These are phyloP conservation scores for Podila verticillata DNA, from an alignment of 192 early-diverging fungal genomes.

Conservation along the genomic window DNA sequence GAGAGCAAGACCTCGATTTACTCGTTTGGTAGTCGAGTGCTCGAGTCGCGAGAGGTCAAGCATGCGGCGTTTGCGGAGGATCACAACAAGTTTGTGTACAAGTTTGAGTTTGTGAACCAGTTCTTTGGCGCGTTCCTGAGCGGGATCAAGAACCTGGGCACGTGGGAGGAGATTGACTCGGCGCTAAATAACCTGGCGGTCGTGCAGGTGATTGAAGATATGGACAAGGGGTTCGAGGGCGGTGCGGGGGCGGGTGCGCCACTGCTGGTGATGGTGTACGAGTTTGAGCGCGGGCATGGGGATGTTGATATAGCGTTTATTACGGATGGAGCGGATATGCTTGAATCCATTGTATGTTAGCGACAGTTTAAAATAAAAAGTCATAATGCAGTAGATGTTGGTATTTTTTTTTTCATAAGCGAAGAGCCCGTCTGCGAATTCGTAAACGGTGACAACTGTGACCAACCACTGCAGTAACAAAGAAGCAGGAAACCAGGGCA, in stretches of 20 bases:
- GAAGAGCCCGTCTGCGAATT: too few species aligned
- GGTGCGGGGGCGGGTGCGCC: not conserved
- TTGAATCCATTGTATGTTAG: constrained; percentile 15
- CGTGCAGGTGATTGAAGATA: constrained; percentile 53
- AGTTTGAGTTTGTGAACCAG: constrained; percentile 62
- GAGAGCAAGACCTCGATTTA: constrained; percentile 58
- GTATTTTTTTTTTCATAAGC: too few species aligned
- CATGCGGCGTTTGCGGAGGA: constrained; percentile 43
- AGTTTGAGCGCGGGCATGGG: constrained; percentile 58
- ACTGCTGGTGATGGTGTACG: constrained; percentile 55
- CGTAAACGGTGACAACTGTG: too few species aligned
- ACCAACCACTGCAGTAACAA: too few species aligned
- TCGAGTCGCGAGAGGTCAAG: constrained; percentile 58
- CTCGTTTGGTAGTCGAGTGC: constrained; percentile 58
- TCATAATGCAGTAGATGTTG: too few species aligned
- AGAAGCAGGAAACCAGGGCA: too few species aligned
- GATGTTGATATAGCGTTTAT: constrained; percentile 48
- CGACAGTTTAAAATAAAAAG: too few species aligned
- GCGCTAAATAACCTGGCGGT: constrained; percentile 59
- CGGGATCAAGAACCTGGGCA: constrained; percentile 50
- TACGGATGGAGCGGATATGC: constrained; percentile 20
- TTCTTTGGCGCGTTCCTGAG: constrained; percentile 65
- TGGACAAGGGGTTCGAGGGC: constrained; percentile 5
- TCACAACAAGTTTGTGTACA: constrained; percentile 51
- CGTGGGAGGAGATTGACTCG: constrained; percentile 60